Percentiles rank a stretch among this genome's conserved stretches.
Evolutionary conservation across 352 stramenopile species (phyloP).

Genomic region (Globisporangium radiosum): DNA sequence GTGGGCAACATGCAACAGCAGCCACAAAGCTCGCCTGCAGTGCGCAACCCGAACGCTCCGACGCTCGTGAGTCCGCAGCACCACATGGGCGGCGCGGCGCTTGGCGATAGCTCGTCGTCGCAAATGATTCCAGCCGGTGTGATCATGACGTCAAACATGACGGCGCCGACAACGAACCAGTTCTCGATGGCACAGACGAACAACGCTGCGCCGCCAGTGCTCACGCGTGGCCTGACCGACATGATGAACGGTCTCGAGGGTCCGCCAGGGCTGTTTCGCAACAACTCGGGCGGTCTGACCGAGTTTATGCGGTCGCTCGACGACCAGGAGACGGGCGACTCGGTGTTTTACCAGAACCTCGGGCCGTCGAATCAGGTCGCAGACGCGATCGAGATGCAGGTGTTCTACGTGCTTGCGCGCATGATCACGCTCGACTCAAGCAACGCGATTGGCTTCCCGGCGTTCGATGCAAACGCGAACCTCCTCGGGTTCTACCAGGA

Average conservation of each 20-base stretch:
- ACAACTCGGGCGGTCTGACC: slow-evolving; percentile 64
- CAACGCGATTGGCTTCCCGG: slow-evolving; percentile 70
- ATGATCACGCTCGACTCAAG: slow-evolving; percentile 71
- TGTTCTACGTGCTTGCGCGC: slow-evolving; percentile 71
- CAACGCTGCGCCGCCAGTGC: slow-evolving; percentile 25
- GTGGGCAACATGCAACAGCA: slow-evolving; percentile 22
- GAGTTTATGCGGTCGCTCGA: slow-evolving; percentile 79
- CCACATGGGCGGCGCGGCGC: slow-evolving; percentile 20
- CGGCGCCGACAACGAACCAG: slow-evolving; percentile 28
- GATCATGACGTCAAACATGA: slow-evolving; percentile 72
- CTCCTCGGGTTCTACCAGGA: slow-evolving; percentile 82
- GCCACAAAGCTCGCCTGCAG: slow-evolving; percentile 9
- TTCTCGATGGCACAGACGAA: slow-evolving; percentile 40
- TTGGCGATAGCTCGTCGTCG: slow-evolving; percentile 20
- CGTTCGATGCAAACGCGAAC: slow-evolving; percentile 63
- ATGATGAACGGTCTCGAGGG: slow-evolving; percentile 72
- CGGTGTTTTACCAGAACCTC: slow-evolving; percentile 65
- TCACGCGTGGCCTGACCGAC: slow-evolving; percentile 36
- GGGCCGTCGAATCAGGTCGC: slow-evolving; percentile 36
- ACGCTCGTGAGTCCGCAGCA: slow-evolving; percentile 48
- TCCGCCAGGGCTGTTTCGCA: slow-evolving; percentile 63
- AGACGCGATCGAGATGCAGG: slow-evolving; percentile 73
- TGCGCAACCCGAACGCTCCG: slow-evolving; percentile 7
- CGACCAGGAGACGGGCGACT: slow-evolving; percentile 52
- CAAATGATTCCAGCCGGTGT: slow-evolving; percentile 53